These are phyloP conservation scores for Scheffersomyces ergatensis DNA, from an alignment of 805 yeast species.

Conservation along the genomic window DNA sequence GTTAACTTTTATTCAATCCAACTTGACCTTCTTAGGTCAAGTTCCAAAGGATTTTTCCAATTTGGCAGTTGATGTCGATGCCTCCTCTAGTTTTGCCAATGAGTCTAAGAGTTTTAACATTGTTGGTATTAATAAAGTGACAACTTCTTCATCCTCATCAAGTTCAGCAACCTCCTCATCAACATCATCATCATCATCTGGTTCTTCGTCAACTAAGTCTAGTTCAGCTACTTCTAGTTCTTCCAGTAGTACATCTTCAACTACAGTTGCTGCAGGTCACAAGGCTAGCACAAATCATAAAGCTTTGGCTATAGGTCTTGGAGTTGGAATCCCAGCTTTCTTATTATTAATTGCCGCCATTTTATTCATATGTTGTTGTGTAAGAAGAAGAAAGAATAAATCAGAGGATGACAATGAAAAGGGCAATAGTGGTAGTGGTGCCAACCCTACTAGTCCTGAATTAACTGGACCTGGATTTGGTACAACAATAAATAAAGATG, in stretches of 20 bases:
- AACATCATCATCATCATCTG: slow-evolving; percentile 22
- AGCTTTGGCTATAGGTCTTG: slow-evolving; percentile 82
- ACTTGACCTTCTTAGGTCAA: slow-evolving; percentile 66
- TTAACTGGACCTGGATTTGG: slow-evolving; percentile 37
- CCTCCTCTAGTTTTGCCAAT: slow-evolving; percentile 23
- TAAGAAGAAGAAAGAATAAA: slow-evolving; percentile 22
- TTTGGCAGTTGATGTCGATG: slow-evolving; percentile 25
- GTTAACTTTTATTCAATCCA: slow-evolving; percentile 60
- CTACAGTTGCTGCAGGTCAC: background rate
- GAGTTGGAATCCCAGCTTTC: slow-evolving; percentile 75
- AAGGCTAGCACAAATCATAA: slow-evolving; percentile 33
- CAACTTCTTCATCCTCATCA: slow-evolving; percentile 16
- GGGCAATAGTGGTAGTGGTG: slow-evolving; percentile 24
- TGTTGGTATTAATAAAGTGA: slow-evolving; percentile 42
- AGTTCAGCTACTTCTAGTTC: slow-evolving; percentile 28
- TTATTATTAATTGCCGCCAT: slow-evolving; percentile 47
- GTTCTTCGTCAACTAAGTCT: slow-evolving; percentile 25
- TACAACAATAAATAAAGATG: slow-evolving; percentile 15
- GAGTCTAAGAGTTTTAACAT: slow-evolving; percentile 48
- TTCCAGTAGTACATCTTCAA: slow-evolving; percentile 16
- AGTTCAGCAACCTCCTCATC: slow-evolving; percentile 18
- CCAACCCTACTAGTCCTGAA: slow-evolving; percentile 11
- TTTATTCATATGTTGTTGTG: slow-evolving; percentile 55
- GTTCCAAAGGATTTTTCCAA: slow-evolving; percentile 39
- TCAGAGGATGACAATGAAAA: slow-evolving; percentile 8